Evolutionary conservation across 768 basidiomycete genomes (phyloP).

Genomic region (Clathrus columnatus): DNA sequence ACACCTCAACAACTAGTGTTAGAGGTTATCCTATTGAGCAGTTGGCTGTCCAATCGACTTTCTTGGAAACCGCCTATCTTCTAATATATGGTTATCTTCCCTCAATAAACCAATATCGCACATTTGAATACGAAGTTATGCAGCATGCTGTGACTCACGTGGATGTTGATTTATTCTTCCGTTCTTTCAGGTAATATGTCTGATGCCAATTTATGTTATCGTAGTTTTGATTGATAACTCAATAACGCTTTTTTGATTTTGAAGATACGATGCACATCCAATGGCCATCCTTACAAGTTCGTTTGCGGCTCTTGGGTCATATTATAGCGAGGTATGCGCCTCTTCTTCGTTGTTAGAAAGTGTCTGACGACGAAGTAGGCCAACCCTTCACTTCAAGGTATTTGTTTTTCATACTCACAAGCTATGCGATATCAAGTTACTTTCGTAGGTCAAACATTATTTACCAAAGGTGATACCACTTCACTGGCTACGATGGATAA

Average conservation of each 20-base stretch:
- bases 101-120: constrained; percentile 42
- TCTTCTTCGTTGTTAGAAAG: constrained; percentile 1
- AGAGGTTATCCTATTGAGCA: constrained; percentile 93
- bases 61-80: constrained; percentile 79
- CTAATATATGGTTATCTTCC: constrained; percentile 85
- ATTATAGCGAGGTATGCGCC: constrained; percentile 65
- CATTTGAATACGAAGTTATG: constrained; percentile 69
- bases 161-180: constrained; percentile 61
- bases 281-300: constrained; percentile 87
- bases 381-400: constrained; percentile 80
- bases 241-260: neutral
- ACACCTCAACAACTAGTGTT: constrained; percentile 2
- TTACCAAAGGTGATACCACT: constrained; percentile 52
- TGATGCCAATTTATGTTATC: constrained; percentile 11
- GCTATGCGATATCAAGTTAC: neutral
- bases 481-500: constrained; percentile 82
- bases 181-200: constrained; percentile 52
- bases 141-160: constrained; percentile 64
- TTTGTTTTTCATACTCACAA: constrained; percentile 10
- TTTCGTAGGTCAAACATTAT: constrained; percentile 62
- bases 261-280: constrained; percentile 82
- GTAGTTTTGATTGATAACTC: no score
- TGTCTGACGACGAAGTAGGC: constrained; percentile 23
- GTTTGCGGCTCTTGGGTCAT: constrained; percentile 81
- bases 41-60: constrained; percentile 68